Conservation (phyloP, 1,139 yeast genomes). For the Trichomonascaceae sp. region DNA sequence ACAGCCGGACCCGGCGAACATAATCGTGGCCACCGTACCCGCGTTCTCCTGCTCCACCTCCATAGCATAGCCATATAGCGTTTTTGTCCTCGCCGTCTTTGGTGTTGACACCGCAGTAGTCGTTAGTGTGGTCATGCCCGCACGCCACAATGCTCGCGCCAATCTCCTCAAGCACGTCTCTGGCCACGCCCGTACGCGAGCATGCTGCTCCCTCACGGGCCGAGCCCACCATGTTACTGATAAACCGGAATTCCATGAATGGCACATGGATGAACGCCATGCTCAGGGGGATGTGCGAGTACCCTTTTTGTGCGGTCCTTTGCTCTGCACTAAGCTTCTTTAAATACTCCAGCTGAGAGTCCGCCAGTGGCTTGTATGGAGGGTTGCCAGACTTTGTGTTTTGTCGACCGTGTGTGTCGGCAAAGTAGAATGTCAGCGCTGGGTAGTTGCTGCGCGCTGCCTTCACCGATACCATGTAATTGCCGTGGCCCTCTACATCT, state of each 20-base stretch:
- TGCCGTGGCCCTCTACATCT: constrained; percentile 65
- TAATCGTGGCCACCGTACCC: constrained; percentile 89
- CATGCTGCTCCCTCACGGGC: constrained; percentile 68
- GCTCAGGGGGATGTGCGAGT: constrained; percentile 39
- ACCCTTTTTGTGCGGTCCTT: constrained; percentile 18
- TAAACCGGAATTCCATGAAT: constrained; percentile 59
- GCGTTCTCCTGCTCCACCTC: constrained; percentile 89
- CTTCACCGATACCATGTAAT: constrained; percentile 45
- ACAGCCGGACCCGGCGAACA: constrained; percentile 59
- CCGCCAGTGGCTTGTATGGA: constrained; percentile 81
- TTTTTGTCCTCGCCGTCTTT: constrained; percentile 23
- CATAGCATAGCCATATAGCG: constrained; percentile 77
- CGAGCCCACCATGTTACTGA: constrained; percentile 40
- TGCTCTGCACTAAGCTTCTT: constrained; percentile 12
- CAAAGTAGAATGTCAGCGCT: constrained; percentile 52
- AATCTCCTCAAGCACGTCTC: constrained; percentile 40
- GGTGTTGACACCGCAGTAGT: constrained; percentile 47
- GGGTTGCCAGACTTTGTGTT: constrained; percentile 49
- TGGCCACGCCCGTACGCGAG: constrained; percentile 47
- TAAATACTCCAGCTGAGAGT: constrained; percentile 50
- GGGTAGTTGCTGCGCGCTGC: constrained; percentile 31
- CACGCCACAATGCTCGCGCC: constrained; percentile 67
- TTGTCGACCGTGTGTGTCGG: constrained; percentile 73
- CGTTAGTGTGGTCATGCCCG: constrained; percentile 94
- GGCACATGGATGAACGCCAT: constrained; percentile 96